These are phyloP conservation scores for Dictyostelium purpureum DNA, from an alignment of 78 protist genomes.

Conservation along the genomic window DNA sequence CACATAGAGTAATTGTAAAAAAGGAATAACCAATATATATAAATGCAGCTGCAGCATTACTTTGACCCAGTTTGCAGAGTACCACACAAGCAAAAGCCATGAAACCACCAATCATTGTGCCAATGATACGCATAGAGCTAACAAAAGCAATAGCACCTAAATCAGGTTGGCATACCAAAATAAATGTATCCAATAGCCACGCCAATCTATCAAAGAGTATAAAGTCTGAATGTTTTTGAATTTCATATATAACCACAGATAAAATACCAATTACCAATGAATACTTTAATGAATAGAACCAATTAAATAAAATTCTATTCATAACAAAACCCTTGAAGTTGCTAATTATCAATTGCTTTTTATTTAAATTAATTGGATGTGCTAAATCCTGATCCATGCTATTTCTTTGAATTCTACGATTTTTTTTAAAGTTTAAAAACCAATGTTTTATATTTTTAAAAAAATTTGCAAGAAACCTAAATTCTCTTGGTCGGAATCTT, in stretches of 20 bases:
- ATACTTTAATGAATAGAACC: slow-evolving; percentile 28
- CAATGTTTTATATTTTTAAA: not conserved
- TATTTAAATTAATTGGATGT: too few relatives aligned
- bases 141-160: not conserved
- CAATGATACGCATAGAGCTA: not conserved
- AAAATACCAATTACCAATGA: not conserved
- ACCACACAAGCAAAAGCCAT: slow-evolving; percentile 10
- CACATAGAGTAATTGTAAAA: not conserved
- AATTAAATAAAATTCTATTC: not conserved
- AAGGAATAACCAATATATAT: not conserved
- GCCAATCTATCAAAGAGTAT: not conserved
- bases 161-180: not conserved
- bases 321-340: not conserved
- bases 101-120: slow-evolving; percentile 3
- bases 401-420: too few relatives aligned
- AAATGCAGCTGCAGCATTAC: not conserved
- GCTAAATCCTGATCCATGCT: too few relatives aligned
- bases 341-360: not conserved
- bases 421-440: not conserved
- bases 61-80: not conserved
- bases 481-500: not conserved
- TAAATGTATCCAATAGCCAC: slow-evolving; percentile 22
- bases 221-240: not conserved
- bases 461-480: not conserved
- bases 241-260: not conserved